phyloP scores from a whole-genome alignment of 371 early-diverging fungal genomes.

The Mortierella sp. region DNA sequence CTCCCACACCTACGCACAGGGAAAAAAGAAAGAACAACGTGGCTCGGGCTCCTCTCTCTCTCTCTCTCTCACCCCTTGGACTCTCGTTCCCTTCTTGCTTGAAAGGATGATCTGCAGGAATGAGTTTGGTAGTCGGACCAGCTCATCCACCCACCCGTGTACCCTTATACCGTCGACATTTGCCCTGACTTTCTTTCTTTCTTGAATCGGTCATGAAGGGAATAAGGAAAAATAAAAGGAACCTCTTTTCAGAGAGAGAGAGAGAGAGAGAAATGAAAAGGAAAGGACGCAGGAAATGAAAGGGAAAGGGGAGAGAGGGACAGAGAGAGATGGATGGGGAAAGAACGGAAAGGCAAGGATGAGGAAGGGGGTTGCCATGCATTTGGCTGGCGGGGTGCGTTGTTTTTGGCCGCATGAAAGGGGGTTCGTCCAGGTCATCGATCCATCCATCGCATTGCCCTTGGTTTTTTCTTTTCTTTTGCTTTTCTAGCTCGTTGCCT shows the following conservation, averaged over 20 bases:
- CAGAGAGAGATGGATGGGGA: background rate
- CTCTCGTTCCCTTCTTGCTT: background rate
- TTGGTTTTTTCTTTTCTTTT: background rate
- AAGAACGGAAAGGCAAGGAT: background rate
- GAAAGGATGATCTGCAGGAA: background rate
- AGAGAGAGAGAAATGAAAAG: background rate
- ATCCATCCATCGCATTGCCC: background rate
- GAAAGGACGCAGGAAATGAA: background rate
- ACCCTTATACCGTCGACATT: background rate
- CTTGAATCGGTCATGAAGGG: background rate
- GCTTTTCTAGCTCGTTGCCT: background rate
- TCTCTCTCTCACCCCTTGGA: background rate
- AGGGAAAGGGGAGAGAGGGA: background rate
- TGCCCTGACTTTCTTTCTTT: background rate
- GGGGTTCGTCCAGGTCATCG: background rate
- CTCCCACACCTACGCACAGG: background rate
- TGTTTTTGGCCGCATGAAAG: background rate
- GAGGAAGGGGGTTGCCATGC: constrained; percentile 3
- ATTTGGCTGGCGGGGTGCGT: background rate
- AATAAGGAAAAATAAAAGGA: background rate
- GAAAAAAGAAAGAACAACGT: background rate
- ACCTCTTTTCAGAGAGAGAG: background rate
- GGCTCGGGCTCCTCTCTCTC: background rate
- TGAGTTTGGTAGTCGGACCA: background rate
- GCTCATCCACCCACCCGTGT: background rate